Percentiles rank a stretch among this genome's conserved stretches.
Conservation (phyloP, 257 asterid species). For the Voacanga thouarsii region DNA sequence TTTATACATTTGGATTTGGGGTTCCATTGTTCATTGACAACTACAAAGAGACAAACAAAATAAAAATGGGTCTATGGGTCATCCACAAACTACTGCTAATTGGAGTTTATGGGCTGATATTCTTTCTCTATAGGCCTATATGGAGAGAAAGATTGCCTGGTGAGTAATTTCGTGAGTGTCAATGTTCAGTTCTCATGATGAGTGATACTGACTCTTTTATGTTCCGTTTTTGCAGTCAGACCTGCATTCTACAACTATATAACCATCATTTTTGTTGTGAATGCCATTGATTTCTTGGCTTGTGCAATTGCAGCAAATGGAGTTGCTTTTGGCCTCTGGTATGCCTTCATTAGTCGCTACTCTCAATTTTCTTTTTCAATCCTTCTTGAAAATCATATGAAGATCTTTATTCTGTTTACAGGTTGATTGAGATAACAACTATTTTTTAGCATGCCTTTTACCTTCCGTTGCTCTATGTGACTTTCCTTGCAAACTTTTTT, state of each 20-base stretch:
- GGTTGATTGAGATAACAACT: too few relatives aligned
- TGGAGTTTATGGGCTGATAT: constrained; percentile 44
- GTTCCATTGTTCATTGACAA: constrained; percentile 27
- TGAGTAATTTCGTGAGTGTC: constrained; percentile 14
- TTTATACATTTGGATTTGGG: constrained; percentile 40
- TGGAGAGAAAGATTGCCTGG: constrained; percentile 46
- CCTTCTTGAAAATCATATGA: too few relatives aligned
- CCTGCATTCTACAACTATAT: constrained; percentile 46
- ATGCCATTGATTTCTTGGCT: constrained; percentile 25
- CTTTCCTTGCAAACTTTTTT: too few relatives aligned
- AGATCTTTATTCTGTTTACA: too few relatives aligned
- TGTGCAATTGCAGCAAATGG: too few relatives aligned
- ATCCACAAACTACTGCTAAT: constrained; percentile 38
- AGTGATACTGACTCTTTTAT: background rate
- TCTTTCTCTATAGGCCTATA: constrained; percentile 34
- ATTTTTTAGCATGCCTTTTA: too few relatives aligned
- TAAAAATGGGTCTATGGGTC: constrained; percentile 45
- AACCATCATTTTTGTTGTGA: constrained; percentile 32
- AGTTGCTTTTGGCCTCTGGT: too few relatives aligned
- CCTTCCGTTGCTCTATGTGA: too few relatives aligned
- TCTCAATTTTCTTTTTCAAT: too few relatives aligned
- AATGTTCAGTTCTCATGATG: background rate
- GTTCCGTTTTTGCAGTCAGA: constrained; percentile 34
- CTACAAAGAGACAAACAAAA: constrained; percentile 17
- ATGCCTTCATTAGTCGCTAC: too few relatives aligned